Conservation (phyloP, 371 early-diverging fungal genomes). For the Entomophthora muscae region DNA sequence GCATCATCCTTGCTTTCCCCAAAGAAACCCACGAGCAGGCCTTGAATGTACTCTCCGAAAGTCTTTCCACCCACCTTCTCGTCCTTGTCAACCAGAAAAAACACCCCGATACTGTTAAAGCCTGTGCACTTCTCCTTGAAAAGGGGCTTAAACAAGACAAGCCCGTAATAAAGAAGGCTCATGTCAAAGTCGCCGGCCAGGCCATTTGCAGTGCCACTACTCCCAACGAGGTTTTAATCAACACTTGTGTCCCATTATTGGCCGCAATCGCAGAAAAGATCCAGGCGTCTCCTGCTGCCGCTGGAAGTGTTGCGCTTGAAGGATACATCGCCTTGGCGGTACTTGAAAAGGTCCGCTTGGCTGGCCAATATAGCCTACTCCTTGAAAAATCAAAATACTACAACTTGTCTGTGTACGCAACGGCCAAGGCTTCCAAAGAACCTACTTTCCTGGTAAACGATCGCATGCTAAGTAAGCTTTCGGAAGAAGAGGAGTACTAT, state of each 20-base stretch:
- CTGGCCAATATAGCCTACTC: background rate
- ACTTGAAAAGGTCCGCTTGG: constrained; percentile 9
- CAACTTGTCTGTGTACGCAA: constrained; percentile 7
- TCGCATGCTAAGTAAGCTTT: constrained; percentile 58
- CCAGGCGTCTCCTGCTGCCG: constrained; percentile 36
- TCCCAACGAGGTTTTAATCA: constrained; percentile 21
- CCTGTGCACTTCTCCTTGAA: background rate
- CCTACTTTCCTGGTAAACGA: constrained; percentile 63
- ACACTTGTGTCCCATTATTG: constrained; percentile 19
- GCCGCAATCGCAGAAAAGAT: constrained; percentile 33
- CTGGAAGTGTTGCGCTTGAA: constrained; percentile 48
- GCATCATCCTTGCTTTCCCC: background rate
- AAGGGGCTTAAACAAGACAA: constrained; percentile 5
- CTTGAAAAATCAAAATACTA: background rate
- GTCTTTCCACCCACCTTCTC: background rate
- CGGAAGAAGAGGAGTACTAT: constrained; percentile 52
- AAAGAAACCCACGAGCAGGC: constrained; percentile 8
- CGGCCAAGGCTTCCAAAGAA: constrained; percentile 22
- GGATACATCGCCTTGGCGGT: constrained; percentile 46
- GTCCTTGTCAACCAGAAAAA: background rate
- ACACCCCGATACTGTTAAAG: background rate
- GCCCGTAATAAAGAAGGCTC: constrained; percentile 2
- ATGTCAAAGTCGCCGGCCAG: background rate
- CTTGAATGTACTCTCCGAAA: background rate
- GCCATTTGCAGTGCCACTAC: constrained; percentile 14